Evolutionary conservation across 148 eudicot genomes (phyloP).

Genomic region (Mesembryanthemum crystallinum): DNA sequence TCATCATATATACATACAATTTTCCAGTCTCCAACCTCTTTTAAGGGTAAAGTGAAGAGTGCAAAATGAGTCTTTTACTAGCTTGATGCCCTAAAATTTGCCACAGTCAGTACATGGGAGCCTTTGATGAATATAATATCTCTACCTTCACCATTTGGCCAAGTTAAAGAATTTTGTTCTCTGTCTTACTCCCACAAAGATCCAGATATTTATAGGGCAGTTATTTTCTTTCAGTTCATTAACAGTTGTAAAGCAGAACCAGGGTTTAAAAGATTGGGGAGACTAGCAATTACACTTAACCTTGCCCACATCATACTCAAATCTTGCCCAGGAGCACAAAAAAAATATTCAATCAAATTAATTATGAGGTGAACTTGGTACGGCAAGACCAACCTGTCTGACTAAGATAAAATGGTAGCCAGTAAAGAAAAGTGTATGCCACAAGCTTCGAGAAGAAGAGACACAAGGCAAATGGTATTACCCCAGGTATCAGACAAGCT

Average conservation of each 20-base stretch:
- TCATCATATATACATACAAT: no score
- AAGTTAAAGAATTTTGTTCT: neutral
- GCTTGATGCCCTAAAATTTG: neutral
- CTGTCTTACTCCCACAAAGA: no score
- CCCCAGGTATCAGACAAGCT: constrained; percentile 93
- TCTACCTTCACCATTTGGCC: neutral
- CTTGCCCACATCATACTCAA: neutral
- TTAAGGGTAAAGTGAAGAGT: neutral
- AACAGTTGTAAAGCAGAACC: neutral
- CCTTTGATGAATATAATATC: neutral
- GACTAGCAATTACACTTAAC: neutral
- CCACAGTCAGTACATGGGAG: neutral
- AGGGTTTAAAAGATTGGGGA: neutral
- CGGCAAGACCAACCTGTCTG: constrained; percentile 68
- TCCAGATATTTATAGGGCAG: no score
- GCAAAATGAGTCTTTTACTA: no score
- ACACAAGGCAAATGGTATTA: constrained; percentile 91
- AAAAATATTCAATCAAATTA: constrained; percentile 7
- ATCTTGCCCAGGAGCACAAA: neutral
- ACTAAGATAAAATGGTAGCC: constrained; percentile 92
- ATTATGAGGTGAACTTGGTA: constrained; percentile 1
- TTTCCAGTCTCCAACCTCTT: neutral
- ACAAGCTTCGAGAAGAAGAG: constrained; percentile 95
- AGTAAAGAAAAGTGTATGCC: constrained; percentile 91
- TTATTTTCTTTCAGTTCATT: neutral